Base-by-base conservation (phyloP, 495 filamentous ascomycete species). In the Hypoxylon crocopeplum region DNA sequence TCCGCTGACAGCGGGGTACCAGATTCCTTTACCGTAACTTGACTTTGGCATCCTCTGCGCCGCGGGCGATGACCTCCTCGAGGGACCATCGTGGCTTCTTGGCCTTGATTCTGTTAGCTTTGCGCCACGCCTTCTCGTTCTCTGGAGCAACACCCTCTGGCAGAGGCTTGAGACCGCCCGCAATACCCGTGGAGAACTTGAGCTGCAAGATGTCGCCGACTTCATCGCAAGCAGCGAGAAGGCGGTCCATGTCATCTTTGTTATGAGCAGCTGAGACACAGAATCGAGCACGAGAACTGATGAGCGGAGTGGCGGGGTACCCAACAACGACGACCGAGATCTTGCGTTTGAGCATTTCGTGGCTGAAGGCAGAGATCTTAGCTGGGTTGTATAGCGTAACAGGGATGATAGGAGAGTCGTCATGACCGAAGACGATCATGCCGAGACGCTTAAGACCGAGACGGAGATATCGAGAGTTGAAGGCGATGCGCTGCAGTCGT, bases 311-410 rank as follows among this genome's bases (percentile, higher is more conserved):
- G 13, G 94, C 94, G 1, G 94, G 94, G 68, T 98, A 98, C 39
- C 94, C 95, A 55, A 98, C 94, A 30, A 98, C 88, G 38, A 98
- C 94, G 38, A 98, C 92, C n/a, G 93, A 93, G 57, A 98, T 98
- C 75, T 96, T 97, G 60, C 94, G 90, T 67, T 87, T 88, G 25
- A 98, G 83, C 94, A 98, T 98, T 73, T 98, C 93, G 71, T 96
- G 94, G 27, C 91, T 96, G 75, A 98, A 98, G 25, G 94, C 94
- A 6, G 94, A 90, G 78, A 98, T 96, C 75, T 98, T 98, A 50
- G 88, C 94, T 7, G 94, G 95, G 76, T 96, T 91, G 79, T 97
- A 98, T 25, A 98, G 84, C 49, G 97, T 78, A 66, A 98, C 58
- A 42, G 94, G 94, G 59, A 98, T 91, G 72, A 98, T 98, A 48